Conservation (phyloP, 148 eudicot species). For the Rhododendron henanense region DNA sequence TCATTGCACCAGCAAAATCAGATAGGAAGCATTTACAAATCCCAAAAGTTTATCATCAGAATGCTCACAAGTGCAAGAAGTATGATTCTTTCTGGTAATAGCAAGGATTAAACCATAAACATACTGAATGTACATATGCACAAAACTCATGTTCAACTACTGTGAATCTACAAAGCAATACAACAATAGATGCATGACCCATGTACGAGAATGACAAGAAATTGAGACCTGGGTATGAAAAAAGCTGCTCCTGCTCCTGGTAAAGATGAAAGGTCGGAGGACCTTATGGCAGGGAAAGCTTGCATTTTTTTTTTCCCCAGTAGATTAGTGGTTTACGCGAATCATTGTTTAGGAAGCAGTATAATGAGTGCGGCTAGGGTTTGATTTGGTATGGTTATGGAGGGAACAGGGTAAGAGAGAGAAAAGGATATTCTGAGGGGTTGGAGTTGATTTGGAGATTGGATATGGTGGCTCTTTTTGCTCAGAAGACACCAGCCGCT, state of each 20-base stretch:
- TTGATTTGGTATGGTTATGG: neutral
- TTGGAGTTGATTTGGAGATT: neutral
- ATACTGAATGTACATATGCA: no score
- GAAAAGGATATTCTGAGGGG: constrained; percentile 38
- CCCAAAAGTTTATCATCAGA: neutral
- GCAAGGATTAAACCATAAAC: constrained; percentile 37
- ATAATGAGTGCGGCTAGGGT: neutral
- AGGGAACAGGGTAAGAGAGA: neutral
- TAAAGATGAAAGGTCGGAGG: neutral
- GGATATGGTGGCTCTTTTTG: neutral
- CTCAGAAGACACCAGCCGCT: neutral
- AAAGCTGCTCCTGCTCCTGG: neutral
- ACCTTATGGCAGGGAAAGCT: neutral
- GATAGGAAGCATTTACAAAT: neutral
- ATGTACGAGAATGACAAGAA: neutral
- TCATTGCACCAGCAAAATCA: neutral
- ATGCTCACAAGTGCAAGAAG: neutral
- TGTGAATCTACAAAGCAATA: neutral
- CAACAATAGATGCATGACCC: neutral
- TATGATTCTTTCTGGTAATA: neutral
- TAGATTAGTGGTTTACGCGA: neutral
- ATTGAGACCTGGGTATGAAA: neutral
- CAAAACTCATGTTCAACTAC: neutral
- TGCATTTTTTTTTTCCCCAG: constrained; percentile 15
- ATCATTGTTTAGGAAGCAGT: neutral